Evolutionary conservation across 1,284 basidiomycete genomes (phyloP).

Genomic region (Cutaneotrichosporon sp.): DNA sequence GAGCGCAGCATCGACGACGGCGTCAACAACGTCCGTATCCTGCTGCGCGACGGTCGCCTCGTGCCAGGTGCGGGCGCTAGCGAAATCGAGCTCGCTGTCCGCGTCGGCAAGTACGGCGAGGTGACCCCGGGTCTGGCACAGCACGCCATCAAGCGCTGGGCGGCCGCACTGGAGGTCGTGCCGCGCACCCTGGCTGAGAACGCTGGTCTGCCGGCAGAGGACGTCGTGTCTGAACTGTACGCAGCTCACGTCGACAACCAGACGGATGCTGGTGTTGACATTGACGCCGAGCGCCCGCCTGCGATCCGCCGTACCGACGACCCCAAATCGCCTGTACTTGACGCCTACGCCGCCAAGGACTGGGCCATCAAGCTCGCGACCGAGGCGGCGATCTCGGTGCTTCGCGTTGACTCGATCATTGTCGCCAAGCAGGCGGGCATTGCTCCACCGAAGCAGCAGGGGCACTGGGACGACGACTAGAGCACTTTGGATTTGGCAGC

Average conservation of each 20-base stretch:
- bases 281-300: constrained; percentile 62
- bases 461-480: constrained; percentile 56
- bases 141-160: constrained; percentile 90
- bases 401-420: constrained; percentile 96
- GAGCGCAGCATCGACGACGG: constrained; percentile 96
- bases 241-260: constrained; percentile 74
- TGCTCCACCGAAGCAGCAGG: constrained; percentile 53
- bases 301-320: constrained; percentile 32
- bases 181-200: constrained; percentile 95
- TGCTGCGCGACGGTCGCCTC: constrained; percentile 85
- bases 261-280: constrained; percentile 72
- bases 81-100: constrained; percentile 84
- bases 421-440: constrained; percentile 87
- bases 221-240: constrained; percentile 82
- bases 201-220: constrained; percentile 90
- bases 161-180: constrained; percentile 85
- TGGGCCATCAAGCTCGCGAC: constrained; percentile 59
- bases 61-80: constrained; percentile 93
- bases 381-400: constrained; percentile 88
- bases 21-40: constrained; percentile 91
- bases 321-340: constrained; percentile 32
- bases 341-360: constrained; percentile 52
- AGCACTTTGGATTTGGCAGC: constrained; percentile 8
- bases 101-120: constrained; percentile 81
- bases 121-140: constrained; percentile 88